Percentiles rank a stretch among this genome's conserved stretches.
These are phyloP conservation scores for Pseudofabraea citricarpa DNA, from an alignment of 2,329 filamentous ascomycete genomes.

Conservation along the genomic window DNA sequence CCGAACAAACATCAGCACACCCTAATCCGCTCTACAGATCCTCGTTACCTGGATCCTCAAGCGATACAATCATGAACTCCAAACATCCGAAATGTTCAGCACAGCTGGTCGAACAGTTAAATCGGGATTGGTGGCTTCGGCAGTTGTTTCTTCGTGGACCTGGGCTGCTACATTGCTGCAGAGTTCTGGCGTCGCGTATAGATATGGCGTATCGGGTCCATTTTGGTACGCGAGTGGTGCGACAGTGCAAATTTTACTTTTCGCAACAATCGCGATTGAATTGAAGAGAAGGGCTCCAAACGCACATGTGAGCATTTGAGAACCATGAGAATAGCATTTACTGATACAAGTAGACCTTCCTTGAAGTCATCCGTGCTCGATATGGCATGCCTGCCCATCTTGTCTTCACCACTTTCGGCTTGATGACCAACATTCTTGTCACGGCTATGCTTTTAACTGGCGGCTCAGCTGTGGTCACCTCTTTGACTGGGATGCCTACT, in stretches of 20 bases:
- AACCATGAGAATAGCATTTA: background rate
- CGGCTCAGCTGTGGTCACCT: conserved; percentile 68
- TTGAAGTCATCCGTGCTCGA: conserved; percentile 77
- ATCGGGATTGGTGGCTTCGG: conserved; percentile 79
- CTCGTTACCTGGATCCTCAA: conserved; percentile 30
- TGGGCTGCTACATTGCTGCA: conserved; percentile 85
- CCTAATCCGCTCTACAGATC: conserved; percentile 15
- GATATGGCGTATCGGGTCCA: conserved; percentile 64
- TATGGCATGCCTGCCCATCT: conserved; percentile 71
- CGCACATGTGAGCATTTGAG: conserved; percentile 50
- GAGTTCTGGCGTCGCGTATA: conserved; percentile 75
- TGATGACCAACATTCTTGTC: conserved; percentile 82
- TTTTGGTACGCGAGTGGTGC: conserved; percentile 68
- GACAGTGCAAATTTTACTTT: conserved; percentile 82
- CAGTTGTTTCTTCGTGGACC: conserved; percentile 91
- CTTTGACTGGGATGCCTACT: conserved; percentile 69
- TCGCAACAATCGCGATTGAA: conserved; percentile 86
- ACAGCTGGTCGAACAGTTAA: conserved; percentile 87
- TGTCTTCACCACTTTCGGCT: conserved; percentile 76
- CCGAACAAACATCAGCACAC: background rate
- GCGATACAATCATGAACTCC: conserved; percentile 68
- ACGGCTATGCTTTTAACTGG: conserved; percentile 87
- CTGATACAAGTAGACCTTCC: conserved; percentile 46
- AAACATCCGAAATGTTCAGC: conserved; percentile 90
- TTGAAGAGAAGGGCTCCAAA: conserved; percentile 83